phyloP scores from a whole-genome alignment of 345 rosid species.

The Melastoma malabathricum region DNA sequence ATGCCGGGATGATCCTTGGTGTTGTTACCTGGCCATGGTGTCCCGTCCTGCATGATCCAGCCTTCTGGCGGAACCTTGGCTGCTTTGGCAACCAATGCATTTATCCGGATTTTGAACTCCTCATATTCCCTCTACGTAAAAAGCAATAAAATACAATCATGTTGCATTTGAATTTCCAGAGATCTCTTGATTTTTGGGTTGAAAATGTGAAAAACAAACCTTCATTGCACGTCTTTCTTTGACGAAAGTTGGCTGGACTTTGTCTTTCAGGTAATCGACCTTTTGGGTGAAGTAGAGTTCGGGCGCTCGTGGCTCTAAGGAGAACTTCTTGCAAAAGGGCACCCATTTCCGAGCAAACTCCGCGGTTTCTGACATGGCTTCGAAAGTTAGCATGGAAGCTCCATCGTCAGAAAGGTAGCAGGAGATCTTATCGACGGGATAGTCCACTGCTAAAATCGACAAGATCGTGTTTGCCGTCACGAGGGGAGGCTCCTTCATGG shows the following conservation, averaged over 20 bases:
- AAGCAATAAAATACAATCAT: neutral
- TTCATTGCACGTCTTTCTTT: conserved; percentile 96
- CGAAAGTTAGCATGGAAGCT: conserved; percentile 93
- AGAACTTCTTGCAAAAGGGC: conserved; percentile 66
- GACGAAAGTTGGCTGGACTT: conserved; percentile 89
- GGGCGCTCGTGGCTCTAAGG: conserved; percentile 68
- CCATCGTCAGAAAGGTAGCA: conserved; percentile 96
- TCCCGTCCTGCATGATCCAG: conserved; percentile 98
- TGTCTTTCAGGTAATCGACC: conserved; percentile 91
- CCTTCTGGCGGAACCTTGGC: conserved; percentile 75
- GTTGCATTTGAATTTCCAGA: too few relatives aligned
- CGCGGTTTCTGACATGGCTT: conserved; percentile 70
- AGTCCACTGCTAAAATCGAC: conserved; percentile 92
- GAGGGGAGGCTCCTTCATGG: conserved; percentile 97
- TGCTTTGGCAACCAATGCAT: conserved; percentile 79
- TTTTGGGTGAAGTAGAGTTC: conserved; percentile 62
- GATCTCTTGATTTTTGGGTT: neutral
- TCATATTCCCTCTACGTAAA: conserved; percentile 75
- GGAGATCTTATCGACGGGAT: conserved; percentile 83
- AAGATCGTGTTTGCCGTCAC: conserved; percentile 80
- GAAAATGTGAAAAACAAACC: conserved; percentile 24
- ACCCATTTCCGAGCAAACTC: conserved; percentile 81
- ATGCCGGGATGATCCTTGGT: conserved; percentile 96
- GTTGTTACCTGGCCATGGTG: conserved; percentile 99
- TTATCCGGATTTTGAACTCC: conserved; percentile 88